Conservation (phyloP, 371 early-diverging fungal genomes). For the Mortierella sp. region DNA sequence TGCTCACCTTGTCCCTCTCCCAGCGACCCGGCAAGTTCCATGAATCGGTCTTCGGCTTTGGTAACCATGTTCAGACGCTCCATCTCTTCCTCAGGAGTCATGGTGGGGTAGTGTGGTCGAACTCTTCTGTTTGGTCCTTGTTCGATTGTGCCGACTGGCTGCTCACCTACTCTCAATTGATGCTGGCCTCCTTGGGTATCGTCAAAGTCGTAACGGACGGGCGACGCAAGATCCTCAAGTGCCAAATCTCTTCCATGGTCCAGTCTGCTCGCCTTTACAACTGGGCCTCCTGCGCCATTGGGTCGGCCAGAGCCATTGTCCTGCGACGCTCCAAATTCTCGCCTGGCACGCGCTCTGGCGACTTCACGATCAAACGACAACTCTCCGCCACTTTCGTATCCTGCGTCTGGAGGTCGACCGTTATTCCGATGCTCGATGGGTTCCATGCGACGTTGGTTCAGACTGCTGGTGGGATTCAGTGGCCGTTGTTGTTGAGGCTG, state of each 20-base stretch:
- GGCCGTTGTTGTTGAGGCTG: constrained; percentile 5
- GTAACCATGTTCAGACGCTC: constrained; percentile 12
- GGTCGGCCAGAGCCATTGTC: background rate
- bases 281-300: background rate
- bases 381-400: constrained; percentile 25
- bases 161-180: background rate
- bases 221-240: constrained; percentile 38
- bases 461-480: background rate
- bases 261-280: constrained; percentile 16
- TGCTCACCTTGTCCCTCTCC: constrained; percentile 52
- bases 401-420: background rate
- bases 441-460: background rate
- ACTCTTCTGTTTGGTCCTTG: background rate
- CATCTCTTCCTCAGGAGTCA: constrained; percentile 7
- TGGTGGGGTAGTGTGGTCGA: background rate
- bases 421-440: background rate
- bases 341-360: constrained; percentile 29
- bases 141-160: background rate
- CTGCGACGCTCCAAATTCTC: constrained; percentile 16
- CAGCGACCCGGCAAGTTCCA: constrained; percentile 32
- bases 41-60: constrained; percentile 22
- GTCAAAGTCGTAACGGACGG: constrained; percentile 24
- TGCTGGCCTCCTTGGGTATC: constrained; percentile 1
- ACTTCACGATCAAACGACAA: constrained; percentile 36
- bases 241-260: constrained; percentile 42